Evolutionary conservation across 1,139 yeast species (phyloP).

Genomic region (Citeromyces siamensis): DNA sequence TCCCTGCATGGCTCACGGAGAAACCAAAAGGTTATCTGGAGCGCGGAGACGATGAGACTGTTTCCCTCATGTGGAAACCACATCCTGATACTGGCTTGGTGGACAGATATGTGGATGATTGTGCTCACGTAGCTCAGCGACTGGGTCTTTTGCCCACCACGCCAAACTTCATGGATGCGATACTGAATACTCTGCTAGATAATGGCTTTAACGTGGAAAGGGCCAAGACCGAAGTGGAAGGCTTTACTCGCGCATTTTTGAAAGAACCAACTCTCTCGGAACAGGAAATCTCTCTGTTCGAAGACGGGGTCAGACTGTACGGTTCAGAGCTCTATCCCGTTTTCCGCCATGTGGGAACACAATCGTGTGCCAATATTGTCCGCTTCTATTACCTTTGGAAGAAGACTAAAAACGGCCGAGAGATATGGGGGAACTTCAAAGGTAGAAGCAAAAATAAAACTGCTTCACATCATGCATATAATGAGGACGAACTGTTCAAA

Average conservation of each 20-base stretch:
- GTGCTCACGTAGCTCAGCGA: conserved; percentile 43
- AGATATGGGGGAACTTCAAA: conserved; percentile 74
- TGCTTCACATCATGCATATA: conserved; percentile 26
- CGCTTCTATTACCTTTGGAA: conserved; percentile 87
- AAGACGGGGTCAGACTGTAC: conserved; percentile 56
- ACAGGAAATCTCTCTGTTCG: conserved; percentile 58
- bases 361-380: conserved; percentile 66
- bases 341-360: conserved; percentile 53
- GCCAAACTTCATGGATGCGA: conserved; percentile 75
- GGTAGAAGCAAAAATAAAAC: conserved; percentile 53
- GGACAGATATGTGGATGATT: conserved; percentile 40
- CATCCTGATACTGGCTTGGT: conserved; percentile 25
- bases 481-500: conserved; percentile 10
- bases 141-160: conserved; percentile 35
- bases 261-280: conserved; percentile 64
- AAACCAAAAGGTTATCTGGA: conserved; percentile 76
- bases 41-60: conserved; percentile 71
- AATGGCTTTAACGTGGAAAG: conserved; percentile 32
- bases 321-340: conserved; percentile 82
- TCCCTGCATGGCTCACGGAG: conserved; percentile 69
- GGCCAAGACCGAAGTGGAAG: conserved; percentile 28
- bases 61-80: conserved; percentile 57
- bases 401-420: conserved; percentile 62
- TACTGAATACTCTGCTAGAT: conserved; percentile 41
- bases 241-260: conserved; percentile 42